phyloP scores from a whole-genome alignment of 148 eudicot species.

The Silene latifolia region DNA sequence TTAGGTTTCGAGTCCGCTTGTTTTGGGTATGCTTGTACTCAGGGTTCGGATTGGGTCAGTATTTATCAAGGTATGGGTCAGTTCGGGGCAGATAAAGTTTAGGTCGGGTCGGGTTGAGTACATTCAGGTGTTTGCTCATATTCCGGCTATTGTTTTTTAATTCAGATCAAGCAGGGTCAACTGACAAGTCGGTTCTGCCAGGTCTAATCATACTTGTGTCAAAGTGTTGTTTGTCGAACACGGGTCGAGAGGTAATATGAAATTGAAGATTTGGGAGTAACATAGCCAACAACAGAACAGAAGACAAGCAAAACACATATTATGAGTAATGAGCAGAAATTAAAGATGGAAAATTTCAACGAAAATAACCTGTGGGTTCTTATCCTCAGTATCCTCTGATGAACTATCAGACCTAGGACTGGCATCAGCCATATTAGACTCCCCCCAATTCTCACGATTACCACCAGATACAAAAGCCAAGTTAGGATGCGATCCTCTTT shows the following conservation, averaged over 20 bases:
- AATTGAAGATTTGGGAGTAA: neutral
- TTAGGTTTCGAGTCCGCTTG: neutral
- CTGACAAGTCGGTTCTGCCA: neutral
- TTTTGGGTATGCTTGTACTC: neutral
- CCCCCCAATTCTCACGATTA: slow-evolving; percentile 65
- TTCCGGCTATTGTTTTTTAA: neutral
- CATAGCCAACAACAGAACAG: neutral
- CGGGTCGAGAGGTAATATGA: neutral
- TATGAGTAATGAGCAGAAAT: neutral
- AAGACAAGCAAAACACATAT: neutral
- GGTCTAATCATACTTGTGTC: neutral
- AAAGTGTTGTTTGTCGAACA: neutral
- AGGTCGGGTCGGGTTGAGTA: neutral
- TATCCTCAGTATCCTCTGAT: slow-evolving; percentile 69
- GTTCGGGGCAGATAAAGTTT: no score
- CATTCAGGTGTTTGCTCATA: neutral
- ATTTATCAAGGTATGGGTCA: no score
- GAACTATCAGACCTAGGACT: slow-evolving; percentile 83
- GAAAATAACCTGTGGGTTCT: slow-evolving; percentile 45
- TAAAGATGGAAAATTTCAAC: neutral
- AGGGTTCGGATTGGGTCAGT: neutral
- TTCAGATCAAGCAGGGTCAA: neutral
- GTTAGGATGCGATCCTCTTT: slow-evolving; percentile 39
- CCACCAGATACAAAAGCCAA: slow-evolving; percentile 38
- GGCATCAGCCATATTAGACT: slow-evolving; percentile 70